These are phyloP conservation scores for Aspergillus indologenus DNA, from an alignment of 495 filamentous ascomycete species.

Conservation along the genomic window DNA sequence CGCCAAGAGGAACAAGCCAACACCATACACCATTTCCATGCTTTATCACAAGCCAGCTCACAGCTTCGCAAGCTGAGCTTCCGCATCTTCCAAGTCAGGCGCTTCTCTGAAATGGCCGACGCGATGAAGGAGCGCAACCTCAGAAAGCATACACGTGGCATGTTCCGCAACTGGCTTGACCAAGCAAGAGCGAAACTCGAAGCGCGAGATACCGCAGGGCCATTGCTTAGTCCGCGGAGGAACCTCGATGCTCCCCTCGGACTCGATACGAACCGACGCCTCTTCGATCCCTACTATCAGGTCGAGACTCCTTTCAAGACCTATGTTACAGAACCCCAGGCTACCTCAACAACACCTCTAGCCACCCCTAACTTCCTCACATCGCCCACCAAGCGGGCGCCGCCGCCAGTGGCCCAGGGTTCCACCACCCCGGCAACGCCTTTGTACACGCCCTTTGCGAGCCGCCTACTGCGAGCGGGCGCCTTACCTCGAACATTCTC, in stretches of 20 bases:
- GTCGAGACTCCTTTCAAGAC: slow-evolving; percentile 50
- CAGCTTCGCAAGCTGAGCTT: slow-evolving; percentile 51
- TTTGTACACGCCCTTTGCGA: slow-evolving; percentile 46
- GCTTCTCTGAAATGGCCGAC: slow-evolving; percentile 45
- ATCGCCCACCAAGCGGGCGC: slow-evolving; percentile 57
- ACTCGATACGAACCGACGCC: slow-evolving; percentile 31
- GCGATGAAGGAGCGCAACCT: slow-evolving; percentile 55
- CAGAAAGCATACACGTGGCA: slow-evolving; percentile 51
- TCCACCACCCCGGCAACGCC: slow-evolving; percentile 53
- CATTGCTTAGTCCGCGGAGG: slow-evolving; percentile 32
- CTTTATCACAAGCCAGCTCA: slow-evolving; percentile 42
- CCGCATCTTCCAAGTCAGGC: slow-evolving; percentile 49
- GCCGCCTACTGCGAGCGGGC: slow-evolving; percentile 40
- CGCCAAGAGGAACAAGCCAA: slow-evolving; percentile 51
- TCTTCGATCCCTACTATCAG: slow-evolving; percentile 42
- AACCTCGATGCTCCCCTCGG: slow-evolving; percentile 26
- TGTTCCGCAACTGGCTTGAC: slow-evolving; percentile 59
- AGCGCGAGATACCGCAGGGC: slow-evolving; percentile 36
- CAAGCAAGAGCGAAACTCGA: slow-evolving; percentile 41
- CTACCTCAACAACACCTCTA: slow-evolving; percentile 40
- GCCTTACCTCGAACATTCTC: slow-evolving; percentile 26
- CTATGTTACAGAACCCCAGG: slow-evolving; percentile 33
- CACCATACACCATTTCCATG: slow-evolving; percentile 42
- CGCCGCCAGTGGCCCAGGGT: slow-evolving; percentile 48
- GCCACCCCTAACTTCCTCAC: slow-evolving; percentile 52